Conservation (phyloP, 371 early-diverging fungal genomes). For the Lichtheimia ornata region DNA sequence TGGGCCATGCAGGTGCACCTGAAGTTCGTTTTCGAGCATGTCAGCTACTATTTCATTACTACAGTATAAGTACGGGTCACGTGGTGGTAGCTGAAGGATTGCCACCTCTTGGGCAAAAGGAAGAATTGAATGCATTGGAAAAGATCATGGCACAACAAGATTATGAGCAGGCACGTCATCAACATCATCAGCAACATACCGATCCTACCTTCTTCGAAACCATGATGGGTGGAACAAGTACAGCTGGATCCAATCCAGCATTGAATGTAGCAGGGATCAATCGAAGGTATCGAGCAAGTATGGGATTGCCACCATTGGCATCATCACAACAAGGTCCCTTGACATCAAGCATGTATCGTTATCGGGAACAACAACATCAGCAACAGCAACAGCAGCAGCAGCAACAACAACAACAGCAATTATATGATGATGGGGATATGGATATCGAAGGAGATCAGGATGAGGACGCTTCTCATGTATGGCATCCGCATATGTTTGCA, state of each 20-base stretch:
- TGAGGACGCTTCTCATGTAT: constrained; percentile 31
- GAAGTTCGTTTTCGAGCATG: constrained; percentile 43
- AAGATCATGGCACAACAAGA: constrained; percentile 28
- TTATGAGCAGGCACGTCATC: constrained; percentile 29
- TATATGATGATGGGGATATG: neutral
- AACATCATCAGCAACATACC: constrained; percentile 16
- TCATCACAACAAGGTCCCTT: too few species aligned
- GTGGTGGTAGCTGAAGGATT: constrained; percentile 49
- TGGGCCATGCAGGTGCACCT: constrained; percentile 38
- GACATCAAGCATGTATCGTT: too few species aligned
- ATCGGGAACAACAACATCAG: neutral
- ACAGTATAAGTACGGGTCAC: constrained; percentile 53
- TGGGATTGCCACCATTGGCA: too few species aligned
- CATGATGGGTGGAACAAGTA: constrained; percentile 16
- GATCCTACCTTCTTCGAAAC: constrained; percentile 19
- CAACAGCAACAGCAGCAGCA: neutral
- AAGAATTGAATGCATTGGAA: constrained; percentile 32
- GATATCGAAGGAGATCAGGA: too few species aligned
- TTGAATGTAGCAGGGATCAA: constrained; percentile 22
- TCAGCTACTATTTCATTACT: constrained; percentile 46
- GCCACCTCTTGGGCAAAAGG: constrained; percentile 27
- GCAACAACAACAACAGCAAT: neutral
- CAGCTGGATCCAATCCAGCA: constrained; percentile 2
- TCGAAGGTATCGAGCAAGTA: constrained; percentile 14
- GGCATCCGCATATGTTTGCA: constrained; percentile 48